phyloP scores from a whole-genome alignment of 169 alveolate genomes.

The Babesia microti region DNA sequence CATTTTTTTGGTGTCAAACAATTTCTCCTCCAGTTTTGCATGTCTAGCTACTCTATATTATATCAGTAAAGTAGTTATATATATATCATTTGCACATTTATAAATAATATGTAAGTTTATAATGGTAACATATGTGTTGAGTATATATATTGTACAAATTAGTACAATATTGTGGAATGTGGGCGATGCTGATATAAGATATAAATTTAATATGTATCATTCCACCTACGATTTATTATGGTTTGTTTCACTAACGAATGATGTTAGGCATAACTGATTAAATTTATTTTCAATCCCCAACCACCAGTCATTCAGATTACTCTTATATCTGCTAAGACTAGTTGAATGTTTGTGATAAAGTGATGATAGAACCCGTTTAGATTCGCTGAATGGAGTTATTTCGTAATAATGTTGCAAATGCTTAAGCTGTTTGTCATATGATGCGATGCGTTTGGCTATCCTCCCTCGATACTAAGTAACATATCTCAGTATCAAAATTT shows the following conservation, averaged over 20 bases:
- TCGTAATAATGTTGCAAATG: slow-evolving; percentile 26
- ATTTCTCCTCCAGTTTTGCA: slow-evolving; percentile 4
- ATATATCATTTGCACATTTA: not conserved
- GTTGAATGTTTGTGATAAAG: not conserved
- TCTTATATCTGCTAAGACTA: slow-evolving; percentile 22
- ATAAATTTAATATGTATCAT: not conserved
- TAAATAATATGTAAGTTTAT: not conserved
- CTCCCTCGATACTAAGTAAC: slow-evolving; percentile 18
- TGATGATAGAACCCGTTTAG: not conserved
- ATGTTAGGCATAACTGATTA: slow-evolving; percentile 37
- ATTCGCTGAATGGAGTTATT: slow-evolving; percentile 35
- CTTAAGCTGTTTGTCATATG: slow-evolving; percentile 17
- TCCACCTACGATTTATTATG: slow-evolving; percentile 1
- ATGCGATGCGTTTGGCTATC: slow-evolving; percentile 2
- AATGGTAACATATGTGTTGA: not conserved
- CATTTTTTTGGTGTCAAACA: slow-evolving; percentile 44
- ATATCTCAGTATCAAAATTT: slow-evolving; percentile 10
- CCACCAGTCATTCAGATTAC: slow-evolving; percentile 50
- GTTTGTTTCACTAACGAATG: slow-evolving; percentile 17
- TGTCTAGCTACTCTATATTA: not conserved
- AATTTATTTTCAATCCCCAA: slow-evolving; percentile 36
- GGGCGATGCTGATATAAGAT: not conserved
- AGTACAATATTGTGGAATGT: not conserved
- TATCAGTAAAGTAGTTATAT: not conserved
- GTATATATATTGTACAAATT: not conserved